A percentile compares a stretch with the other conserved stretches of the same genome.
phyloP scores from a whole-genome alignment of 2,329 filamentous ascomycete species.

The Teratosphaeria viscida region DNA sequence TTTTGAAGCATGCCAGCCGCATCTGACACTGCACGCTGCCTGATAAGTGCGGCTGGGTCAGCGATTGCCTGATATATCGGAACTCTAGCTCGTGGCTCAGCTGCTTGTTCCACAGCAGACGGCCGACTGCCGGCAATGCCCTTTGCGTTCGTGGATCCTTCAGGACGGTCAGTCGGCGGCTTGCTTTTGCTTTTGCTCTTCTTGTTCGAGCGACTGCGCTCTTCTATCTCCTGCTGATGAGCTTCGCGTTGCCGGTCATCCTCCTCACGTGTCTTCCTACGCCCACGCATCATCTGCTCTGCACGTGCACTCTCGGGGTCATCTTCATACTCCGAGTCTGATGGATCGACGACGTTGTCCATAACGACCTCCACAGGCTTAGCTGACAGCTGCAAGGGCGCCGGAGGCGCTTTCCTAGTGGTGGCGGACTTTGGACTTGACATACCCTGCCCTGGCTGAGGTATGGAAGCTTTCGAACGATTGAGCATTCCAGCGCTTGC shows the following conservation, averaged over 20 bases:
- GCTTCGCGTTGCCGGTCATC: conserved; percentile 71
- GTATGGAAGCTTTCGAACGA: conserved; percentile 2
- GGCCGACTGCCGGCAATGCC: conserved; percentile 1
- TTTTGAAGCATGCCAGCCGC: conserved; percentile 14
- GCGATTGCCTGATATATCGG: conserved; percentile 3
- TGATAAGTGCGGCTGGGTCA: conserved; percentile 18
- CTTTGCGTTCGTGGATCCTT: conserved; percentile 1
- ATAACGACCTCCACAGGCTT: conserved; percentile 6
- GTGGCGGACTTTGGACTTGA: conserved; percentile 10
- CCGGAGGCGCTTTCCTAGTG: conserved; percentile 61
- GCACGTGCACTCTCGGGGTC: conserved; percentile 41
- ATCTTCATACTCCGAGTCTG: conserved; percentile 77
- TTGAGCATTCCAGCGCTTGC: conserved; percentile 1
- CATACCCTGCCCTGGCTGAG: not conserved
- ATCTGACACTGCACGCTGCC: conserved; percentile 19
- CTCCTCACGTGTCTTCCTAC: conserved; percentile 75
- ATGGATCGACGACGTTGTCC: conserved; percentile 44
- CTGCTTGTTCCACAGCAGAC: conserved; percentile 4
- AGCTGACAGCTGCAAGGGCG: conserved; percentile 61
- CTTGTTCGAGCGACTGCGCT: conserved; percentile 64
- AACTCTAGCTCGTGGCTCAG: not conserved
- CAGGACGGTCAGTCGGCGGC: conserved; percentile 7
- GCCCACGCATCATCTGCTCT: conserved; percentile 45
- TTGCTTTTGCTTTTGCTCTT: conserved; percentile 48
- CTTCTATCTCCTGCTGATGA: conserved; percentile 52